These are phyloP conservation scores for Picocystis sp. DNA, from an alignment of 163 green algal species.

Conservation along the genomic window DNA sequence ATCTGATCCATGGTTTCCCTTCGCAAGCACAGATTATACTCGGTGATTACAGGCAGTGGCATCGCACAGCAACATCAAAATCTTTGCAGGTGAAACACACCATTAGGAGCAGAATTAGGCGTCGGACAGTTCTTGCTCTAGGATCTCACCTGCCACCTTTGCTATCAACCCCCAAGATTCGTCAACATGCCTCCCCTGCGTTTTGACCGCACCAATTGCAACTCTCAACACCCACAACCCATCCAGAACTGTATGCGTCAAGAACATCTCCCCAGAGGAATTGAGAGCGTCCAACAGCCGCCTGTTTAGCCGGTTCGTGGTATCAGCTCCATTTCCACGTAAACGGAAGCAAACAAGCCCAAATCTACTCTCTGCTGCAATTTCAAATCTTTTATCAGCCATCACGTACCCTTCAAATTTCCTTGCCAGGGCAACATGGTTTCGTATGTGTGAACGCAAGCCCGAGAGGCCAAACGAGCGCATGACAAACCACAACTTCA, in stretches of 20 bases:
- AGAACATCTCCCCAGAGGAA: constrained; percentile 31
- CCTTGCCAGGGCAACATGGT: constrained; percentile 23
- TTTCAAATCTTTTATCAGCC: constrained; percentile 38
- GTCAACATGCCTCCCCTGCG: constrained; percentile 39
- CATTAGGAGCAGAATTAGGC: too few species aligned
- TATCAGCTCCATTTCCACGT: not conserved
- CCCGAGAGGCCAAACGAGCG: constrained; percentile 47
- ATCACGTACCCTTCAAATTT: constrained; percentile 30
- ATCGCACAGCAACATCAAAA: too few species aligned
- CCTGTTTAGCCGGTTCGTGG: constrained; percentile 16
- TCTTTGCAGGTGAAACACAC: too few species aligned
- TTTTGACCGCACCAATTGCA: constrained; percentile 33
- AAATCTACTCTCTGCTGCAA: constrained; percentile 40
- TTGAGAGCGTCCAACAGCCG: constrained; percentile 49
- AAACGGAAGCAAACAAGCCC: constrained; percentile 58
- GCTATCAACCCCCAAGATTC: constrained; percentile 32
- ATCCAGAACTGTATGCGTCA: constrained; percentile 48
- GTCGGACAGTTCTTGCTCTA: not conserved
- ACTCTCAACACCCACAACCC: constrained; percentile 40
- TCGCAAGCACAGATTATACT: too few species aligned
- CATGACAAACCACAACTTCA: constrained; percentile 79
- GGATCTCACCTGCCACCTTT: constrained; percentile 2
- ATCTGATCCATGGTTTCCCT: too few species aligned
- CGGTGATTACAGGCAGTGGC: too few species aligned
- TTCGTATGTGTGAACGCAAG: constrained; percentile 37